Evolutionary conservation across 768 basidiomycete genomes (phyloP), one percentile per base, ranked within the genome.

Genomic region (Kwoniella newhampshirensis): DNA sequence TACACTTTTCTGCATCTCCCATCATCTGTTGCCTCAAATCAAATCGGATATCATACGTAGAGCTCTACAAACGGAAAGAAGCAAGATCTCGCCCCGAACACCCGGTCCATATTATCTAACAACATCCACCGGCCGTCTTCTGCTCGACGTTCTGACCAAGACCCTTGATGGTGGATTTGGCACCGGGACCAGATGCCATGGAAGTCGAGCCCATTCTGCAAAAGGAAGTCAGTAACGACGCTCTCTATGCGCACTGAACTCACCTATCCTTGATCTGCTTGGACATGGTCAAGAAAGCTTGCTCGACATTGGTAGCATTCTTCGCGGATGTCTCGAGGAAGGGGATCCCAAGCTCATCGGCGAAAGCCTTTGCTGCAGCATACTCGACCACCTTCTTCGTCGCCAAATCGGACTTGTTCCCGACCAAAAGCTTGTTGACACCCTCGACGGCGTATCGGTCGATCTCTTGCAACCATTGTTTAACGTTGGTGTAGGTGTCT

Each of bases 261-360:
- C 47, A 75, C 75, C 75, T 61, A 58, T 75, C 74, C 63, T 75
- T 75, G 70, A 75, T 75, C 59, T 67, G 93, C 92, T 92, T 86
- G 23, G 94, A 91, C 62, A 98, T 84, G 9, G 88, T 89, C 79
- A 98, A 96, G 83, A 99, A 99, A 15, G 94, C 94, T 64, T 97
- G 91, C 80, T 99, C 96, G 32, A 99, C 96, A 58, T 91, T 91
- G 45, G 93, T 91, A 75, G 96, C 97, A 51, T 88, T 83, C 81
- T 98, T 98, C 40, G 96, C 96, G 9, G 90, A 92, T 15, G 96
- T 99, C 81, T 98, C 96, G 83, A 98, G 89, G 78, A 96, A 99
- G 73, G 83, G 87, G 76, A 99, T 85, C 39, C 89, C 91, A 20
- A 99, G 83, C 76, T 98, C 92, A 48, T 87, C 81, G 9, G 96